These are phyloP conservation scores for Astrocystis sublimbata DNA, from an alignment of 495 filamentous ascomycete species.

Conservation along the genomic window DNA sequence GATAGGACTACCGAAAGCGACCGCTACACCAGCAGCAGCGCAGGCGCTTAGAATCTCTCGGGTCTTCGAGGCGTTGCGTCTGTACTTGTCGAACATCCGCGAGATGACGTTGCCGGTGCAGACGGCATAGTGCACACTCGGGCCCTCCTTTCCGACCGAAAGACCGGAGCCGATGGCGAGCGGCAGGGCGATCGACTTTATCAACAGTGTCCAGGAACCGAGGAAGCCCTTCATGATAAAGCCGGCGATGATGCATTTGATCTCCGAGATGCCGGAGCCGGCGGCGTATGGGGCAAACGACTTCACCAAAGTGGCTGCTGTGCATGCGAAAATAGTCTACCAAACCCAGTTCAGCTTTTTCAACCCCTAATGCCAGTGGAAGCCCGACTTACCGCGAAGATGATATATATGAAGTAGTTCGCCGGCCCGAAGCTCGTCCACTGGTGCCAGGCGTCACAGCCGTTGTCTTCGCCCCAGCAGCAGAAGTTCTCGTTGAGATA, in stretches of 20 bases:
- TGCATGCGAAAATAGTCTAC: conserved; percentile 77
- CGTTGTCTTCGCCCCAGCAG: conserved; percentile 94
- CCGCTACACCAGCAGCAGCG: conserved; percentile 91
- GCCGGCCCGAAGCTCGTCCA: conserved; percentile 79
- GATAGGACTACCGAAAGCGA: conserved; percentile 96
- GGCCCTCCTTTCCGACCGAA: conserved; percentile 95
- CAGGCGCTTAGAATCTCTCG: conserved; percentile 93
- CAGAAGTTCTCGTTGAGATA: conserved; percentile 98
- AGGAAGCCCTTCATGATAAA: conserved; percentile 99
- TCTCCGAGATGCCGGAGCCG: conserved; percentile 96
- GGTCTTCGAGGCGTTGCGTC: conserved; percentile 88
- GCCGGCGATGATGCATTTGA: conserved; percentile 99
- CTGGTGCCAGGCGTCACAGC: conserved; percentile 84
- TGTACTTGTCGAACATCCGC: conserved; percentile 89
- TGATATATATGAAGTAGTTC: conserved; percentile 88
- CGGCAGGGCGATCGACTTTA: conserved; percentile 90
- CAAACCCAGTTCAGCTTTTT: neutral
- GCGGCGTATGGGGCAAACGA: conserved; percentile 95
- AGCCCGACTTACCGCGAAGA: conserved; percentile 69
- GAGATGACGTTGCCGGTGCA: conserved; percentile 98
- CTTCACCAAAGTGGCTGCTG: conserved; percentile 83
- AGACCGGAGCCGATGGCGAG: conserved; percentile 93
- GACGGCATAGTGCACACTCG: conserved; percentile 96
- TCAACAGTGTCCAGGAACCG: conserved; percentile 86
- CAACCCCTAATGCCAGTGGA: neutral